These are phyloP conservation scores for Chlamydomonas reinhardtii DNA, from an alignment of 163 green algal species.

Conservation along the genomic window DNA sequence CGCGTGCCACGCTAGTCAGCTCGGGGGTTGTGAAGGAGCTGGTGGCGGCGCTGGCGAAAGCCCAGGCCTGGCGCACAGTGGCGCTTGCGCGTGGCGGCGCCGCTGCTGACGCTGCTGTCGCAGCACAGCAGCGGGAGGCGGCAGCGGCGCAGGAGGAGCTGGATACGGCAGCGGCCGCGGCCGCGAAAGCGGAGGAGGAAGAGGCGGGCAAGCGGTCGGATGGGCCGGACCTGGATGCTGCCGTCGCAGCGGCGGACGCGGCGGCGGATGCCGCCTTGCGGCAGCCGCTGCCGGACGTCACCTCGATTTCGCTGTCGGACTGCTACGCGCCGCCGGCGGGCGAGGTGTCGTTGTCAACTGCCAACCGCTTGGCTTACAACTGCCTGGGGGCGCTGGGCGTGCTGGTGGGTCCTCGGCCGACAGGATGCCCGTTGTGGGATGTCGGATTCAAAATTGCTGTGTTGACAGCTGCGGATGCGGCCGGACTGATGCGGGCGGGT, in stretches of 20 bases:
- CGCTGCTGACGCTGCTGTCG: background rate
- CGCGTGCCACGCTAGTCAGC: conserved; percentile 27
- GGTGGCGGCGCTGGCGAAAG: background rate
- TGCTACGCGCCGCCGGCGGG: conserved; percentile 18
- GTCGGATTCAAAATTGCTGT: no score
- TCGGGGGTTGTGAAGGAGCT: conserved; percentile 40
- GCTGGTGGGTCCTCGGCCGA: conserved; percentile 16
- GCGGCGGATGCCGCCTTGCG: background rate
- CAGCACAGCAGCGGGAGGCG: background rate
- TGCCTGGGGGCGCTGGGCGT: conserved; percentile 51
- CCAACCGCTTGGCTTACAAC: conserved; percentile 52
- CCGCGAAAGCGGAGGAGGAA: background rate
- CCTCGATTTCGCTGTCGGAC: background rate
- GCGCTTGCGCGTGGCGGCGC: conserved; percentile 16
- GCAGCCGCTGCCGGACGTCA: background rate
- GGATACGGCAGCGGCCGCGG: background rate
- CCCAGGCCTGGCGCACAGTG: background rate
- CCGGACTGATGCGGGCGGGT: no score
- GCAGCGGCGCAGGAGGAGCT: conserved; percentile 3
- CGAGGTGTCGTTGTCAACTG: conserved; percentile 25
- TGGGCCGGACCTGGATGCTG: conserved; percentile 3
- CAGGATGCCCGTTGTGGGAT: no score
- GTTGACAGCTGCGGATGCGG: no score
- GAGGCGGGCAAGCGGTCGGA: background rate
- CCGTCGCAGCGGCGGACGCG: conserved; percentile 8